Percentiles rank a stretch among this genome's conserved stretches.
phyloP scores from a whole-genome alignment of 192 early-diverging fungal genomes.

The Phlyctochytrium arcticum region DNA sequence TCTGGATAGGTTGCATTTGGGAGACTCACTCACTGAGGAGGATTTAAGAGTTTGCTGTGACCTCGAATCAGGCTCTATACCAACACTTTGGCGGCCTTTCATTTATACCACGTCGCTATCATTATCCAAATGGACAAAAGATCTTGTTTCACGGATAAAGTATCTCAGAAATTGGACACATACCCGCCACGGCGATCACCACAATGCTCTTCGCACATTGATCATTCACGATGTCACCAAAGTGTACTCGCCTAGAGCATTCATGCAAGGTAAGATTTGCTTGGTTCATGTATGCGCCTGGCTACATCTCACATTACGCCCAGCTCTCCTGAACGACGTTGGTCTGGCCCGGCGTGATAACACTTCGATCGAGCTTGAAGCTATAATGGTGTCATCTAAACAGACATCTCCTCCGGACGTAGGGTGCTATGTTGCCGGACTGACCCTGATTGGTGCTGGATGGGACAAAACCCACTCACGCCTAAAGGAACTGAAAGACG shows the following conservation, averaged over 20 bases:
- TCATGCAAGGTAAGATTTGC: constrained; percentile 11
- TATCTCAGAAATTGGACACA: constrained; percentile 13
- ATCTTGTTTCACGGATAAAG: constrained; percentile 3
- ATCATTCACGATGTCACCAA: constrained; percentile 19
- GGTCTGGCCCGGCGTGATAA: not conserved
- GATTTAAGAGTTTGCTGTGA: no score
- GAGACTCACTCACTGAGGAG: no score
- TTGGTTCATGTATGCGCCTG: no score
- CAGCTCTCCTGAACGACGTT: not conserved
- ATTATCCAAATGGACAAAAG: constrained; percentile 19
- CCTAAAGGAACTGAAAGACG: constrained; percentile 9
- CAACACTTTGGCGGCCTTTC: no score
- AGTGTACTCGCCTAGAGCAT: constrained; percentile 6
- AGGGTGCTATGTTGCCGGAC: constrained; percentile 12
- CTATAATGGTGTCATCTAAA: constrained; percentile 11
- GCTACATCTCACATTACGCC: no score
- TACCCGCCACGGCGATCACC: not conserved
- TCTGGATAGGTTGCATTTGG: no score
- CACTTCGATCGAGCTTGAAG: constrained; percentile 5
- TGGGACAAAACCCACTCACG: constrained; percentile 12
- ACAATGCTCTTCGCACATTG: not conserved
- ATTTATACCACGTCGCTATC: no score
- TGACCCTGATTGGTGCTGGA: constrained; percentile 11
- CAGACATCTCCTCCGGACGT: constrained; percentile 20
- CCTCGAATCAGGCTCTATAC: no score